Conservation (phyloP, 1,284 basidiomycete genomes). For the Trichosporon asahii region DNA sequence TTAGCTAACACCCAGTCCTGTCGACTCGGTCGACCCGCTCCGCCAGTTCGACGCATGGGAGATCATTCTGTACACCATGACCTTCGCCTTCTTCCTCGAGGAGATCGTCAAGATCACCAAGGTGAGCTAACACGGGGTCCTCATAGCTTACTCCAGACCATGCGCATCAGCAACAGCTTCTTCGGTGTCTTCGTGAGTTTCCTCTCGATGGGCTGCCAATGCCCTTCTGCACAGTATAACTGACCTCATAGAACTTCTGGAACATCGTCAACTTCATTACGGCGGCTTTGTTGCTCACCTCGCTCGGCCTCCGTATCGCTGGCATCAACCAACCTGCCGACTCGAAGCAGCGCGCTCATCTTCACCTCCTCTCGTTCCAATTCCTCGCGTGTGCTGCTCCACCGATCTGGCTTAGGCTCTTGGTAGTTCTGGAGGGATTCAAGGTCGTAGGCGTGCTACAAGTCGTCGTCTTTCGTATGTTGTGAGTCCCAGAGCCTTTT, state of each 20-base stretch:
- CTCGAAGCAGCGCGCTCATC: constrained; percentile 41
- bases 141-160: constrained; percentile 34
- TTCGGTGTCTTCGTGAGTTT: constrained; percentile 38
- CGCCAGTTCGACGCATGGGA: constrained; percentile 70
- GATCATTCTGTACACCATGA: constrained; percentile 69
- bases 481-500: constrained; percentile 56
- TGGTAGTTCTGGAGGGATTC: constrained; percentile 57
- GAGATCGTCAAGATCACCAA: neutral
- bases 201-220: too few relatives aligned
- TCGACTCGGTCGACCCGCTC: constrained; percentile 42
- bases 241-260: constrained; percentile 61
- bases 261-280: constrained; percentile 67
- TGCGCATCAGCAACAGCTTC: constrained; percentile 41
- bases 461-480: constrained; percentile 61
- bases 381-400: constrained; percentile 80
- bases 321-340: constrained; percentile 58
- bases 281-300: constrained; percentile 65
- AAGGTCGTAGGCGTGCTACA: constrained; percentile 58
- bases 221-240: neutral
- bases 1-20: constrained; percentile 21
- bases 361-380: constrained; percentile 75
- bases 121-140: constrained; percentile 58
- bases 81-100: constrained; percentile 71
- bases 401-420: constrained; percentile 76
- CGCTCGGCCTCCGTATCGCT: constrained; percentile 68